Conservation (phyloP, 2,329 filamentous ascomycete species). For the Microdochium nivale region DNA sequence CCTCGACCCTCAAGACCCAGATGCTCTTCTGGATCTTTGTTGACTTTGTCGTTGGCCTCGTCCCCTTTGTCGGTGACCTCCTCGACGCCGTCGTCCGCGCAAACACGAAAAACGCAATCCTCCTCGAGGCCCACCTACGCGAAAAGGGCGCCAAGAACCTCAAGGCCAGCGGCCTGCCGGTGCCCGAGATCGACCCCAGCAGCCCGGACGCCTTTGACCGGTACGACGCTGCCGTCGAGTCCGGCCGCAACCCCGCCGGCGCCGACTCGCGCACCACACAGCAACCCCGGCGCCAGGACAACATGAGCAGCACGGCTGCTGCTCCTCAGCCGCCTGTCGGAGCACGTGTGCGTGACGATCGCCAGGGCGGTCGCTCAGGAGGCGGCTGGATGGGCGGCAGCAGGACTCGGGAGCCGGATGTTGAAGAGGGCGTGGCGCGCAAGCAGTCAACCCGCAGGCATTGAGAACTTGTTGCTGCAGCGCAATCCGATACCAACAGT, state of each 20-base stretch:
- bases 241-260: conserved; percentile 2
- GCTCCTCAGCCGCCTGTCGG: conserved; percentile 10
- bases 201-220: conserved; percentile 44
- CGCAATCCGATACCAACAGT: too few species aligned
- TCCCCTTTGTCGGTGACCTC: conserved; percentile 70
- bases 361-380: conserved; percentile 7
- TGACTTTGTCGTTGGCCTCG: conserved; percentile 65
- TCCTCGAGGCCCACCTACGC: conserved; percentile 61
- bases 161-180: conserved; percentile 32
- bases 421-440: conserved; percentile 13
- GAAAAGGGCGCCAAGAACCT: conserved; percentile 55
- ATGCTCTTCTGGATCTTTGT: conserved; percentile 78
- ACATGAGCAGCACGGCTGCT: conserved; percentile 1
- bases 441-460: conserved; percentile 8
- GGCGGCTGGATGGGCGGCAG: conserved; percentile 17
- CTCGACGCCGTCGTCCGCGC: conserved; percentile 64
- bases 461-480: conserved; percentile 1
- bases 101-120: conserved; percentile 67
- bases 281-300: conserved; percentile 2
- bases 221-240: conserved; percentile 4
- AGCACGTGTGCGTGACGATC: conserved; percentile 14
- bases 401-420: conserved; percentile 17
- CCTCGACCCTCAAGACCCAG: conserved; percentile 44
- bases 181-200: conserved; percentile 41
- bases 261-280: not conserved